A percentile compares a stretch with the other conserved stretches of the same genome.
phyloP scores from a whole-genome alignment of 2,329 filamentous ascomycete genomes.

The Cytospora paraplurivora region DNA sequence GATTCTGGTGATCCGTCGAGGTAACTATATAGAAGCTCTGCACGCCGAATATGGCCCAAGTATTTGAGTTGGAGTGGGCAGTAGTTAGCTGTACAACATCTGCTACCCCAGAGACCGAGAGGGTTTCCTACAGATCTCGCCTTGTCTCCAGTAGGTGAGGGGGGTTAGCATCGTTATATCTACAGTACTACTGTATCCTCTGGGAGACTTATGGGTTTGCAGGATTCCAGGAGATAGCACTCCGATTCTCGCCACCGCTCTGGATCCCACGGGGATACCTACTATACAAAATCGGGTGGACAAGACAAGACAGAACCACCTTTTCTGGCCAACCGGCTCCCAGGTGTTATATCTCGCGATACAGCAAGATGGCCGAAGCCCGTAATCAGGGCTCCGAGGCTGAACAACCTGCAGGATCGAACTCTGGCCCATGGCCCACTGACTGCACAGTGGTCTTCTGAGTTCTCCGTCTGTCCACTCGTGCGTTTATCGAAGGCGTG shows the following conservation, averaged over 20 bases:
- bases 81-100: background rate
- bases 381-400: background rate
- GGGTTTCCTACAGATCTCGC: conserved; percentile 1
- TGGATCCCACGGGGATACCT: background rate
- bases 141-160: too few relatives aligned
- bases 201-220: background rate
- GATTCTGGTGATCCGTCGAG: background rate
- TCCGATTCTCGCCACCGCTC: background rate
- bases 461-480: background rate
- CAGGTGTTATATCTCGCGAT: background rate
- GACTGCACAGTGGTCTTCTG: background rate
- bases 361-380: background rate
- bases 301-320: background rate
- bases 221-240: background rate
- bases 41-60: conserved; percentile 9
- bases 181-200: background rate
- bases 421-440: background rate
- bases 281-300: background rate
- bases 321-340: background rate
- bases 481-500: background rate
- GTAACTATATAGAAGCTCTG: background rate
- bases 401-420: background rate
- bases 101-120: background rate
- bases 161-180: too few relatives aligned
- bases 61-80: conserved; percentile 6